Evolutionary conservation across 176 grass and related monocot genomes (phyloP).

Genomic region (Ananas comosus): DNA sequence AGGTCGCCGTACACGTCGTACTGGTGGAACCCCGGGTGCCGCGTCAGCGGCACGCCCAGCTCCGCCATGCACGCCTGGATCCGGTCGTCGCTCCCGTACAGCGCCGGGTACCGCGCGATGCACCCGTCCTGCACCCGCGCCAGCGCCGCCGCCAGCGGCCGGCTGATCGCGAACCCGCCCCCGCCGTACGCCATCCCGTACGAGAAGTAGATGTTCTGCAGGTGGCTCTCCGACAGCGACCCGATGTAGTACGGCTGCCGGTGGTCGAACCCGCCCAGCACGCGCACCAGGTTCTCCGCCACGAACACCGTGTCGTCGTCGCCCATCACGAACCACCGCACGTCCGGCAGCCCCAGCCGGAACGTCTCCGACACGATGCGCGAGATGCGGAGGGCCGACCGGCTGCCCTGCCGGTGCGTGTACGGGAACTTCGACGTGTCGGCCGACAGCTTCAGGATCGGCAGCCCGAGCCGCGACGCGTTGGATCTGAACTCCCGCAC

Average conservation of each 20-base stretch:
- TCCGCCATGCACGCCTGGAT: constrained; percentile 98
- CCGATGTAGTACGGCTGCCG: constrained; percentile 91
- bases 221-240: constrained; percentile 80
- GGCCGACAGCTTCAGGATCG: constrained; percentile 59
- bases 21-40: constrained; percentile 94
- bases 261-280: constrained; percentile 76
- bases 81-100: constrained; percentile 93
- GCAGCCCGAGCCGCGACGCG: constrained; percentile 35
- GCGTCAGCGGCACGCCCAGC: constrained; percentile 71
- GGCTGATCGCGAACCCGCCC: constrained; percentile 94
- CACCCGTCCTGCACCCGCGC: constrained; percentile 77
- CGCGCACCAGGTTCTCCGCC: constrained; percentile 67
- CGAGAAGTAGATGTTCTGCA: constrained; percentile 94
- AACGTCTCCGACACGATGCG: constrained; percentile 94
- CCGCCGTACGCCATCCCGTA: constrained; percentile 96
- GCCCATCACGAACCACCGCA: constrained; percentile 96
- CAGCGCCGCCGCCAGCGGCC: constrained; percentile 67
- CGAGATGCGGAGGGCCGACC: constrained; percentile 89
- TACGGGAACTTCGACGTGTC: constrained; percentile 75
- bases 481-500: constrained; percentile 75
- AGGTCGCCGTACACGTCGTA: constrained; percentile 93
- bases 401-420: constrained; percentile 68
- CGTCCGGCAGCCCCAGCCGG: constrained; percentile 57
- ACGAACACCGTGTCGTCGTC: constrained; percentile 97
- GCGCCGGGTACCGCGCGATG: constrained; percentile 63